Conservation (phyloP, 23 red algal species). For the Gracilaria caudata region DNA sequence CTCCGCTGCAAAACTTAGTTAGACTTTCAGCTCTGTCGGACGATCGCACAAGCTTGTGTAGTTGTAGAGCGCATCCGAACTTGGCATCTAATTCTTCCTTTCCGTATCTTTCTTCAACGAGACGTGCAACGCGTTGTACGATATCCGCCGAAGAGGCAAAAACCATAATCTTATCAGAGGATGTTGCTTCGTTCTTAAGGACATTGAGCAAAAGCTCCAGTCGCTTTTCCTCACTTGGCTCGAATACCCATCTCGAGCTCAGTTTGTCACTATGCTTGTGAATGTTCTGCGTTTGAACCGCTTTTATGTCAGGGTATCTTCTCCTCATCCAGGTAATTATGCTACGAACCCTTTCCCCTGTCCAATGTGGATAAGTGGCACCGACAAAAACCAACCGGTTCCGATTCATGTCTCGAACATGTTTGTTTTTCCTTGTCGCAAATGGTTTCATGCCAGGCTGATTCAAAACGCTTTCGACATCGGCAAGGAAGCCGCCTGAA, state of each 20-base stretch:
- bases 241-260: slow-evolving; percentile 30
- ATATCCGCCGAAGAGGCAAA: slow-evolving; percentile 51
- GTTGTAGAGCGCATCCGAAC: slow-evolving; percentile 50
- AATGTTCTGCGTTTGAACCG: slow-evolving; percentile 64
- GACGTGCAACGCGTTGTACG: slow-evolving; percentile 1
- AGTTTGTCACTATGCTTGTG: slow-evolving; percentile 57
- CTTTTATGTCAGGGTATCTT: slow-evolving; percentile 68
- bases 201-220: slow-evolving; percentile 43
- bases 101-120: slow-evolving; percentile 4
- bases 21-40: slow-evolving; percentile 59
- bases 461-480: slow-evolving; percentile 75
- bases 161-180: slow-evolving; percentile 71
- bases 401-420: slow-evolving; percentile 43
- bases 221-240: slow-evolving; percentile 16
- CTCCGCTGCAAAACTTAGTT: slow-evolving; percentile 53
- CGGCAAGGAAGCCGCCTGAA: slow-evolving; percentile 65
- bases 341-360: slow-evolving; percentile 65
- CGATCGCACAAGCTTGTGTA: slow-evolving; percentile 46
- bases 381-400: slow-evolving; percentile 78
- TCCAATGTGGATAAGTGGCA: slow-evolving; percentile 85
- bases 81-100: slow-evolving; percentile 26
- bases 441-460: slow-evolving; percentile 75
- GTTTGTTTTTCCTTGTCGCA: slow-evolving; percentile 59
- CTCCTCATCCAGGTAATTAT: slow-evolving; percentile 76
- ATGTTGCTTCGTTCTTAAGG: slow-evolving; percentile 32